Evolutionary conservation across 2,329 filamentous ascomycete species (phyloP), one percentile per base, ranked within the genome.

Genomic region (Ophiocordyceps australis): DNA sequence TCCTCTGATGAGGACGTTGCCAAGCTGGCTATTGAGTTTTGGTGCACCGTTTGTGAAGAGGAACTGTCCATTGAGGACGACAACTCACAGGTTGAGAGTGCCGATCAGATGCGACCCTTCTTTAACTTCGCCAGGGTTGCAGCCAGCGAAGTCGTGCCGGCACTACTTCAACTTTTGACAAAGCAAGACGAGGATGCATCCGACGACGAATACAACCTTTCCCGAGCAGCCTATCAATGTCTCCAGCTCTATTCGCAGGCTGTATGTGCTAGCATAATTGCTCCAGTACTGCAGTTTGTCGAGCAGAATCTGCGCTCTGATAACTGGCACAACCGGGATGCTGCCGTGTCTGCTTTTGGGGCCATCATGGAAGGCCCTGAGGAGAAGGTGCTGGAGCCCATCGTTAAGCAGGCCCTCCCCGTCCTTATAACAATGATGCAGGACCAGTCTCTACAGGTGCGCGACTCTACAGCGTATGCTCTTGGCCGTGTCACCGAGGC

Each of bases 21-120:
- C 34, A 98, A 98, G 65, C 66, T 98, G 29, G 89, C 89, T 20
- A 83, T 98, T 38, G 89, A 98, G 50, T 98, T 98, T 59, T 98
- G 89, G 89, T 95, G 86, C 62, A 94, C 89, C n/a, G 89, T 98
- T 25, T 98, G 89, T 52, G 89, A 98, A 51, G 89, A 98, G 56
- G 89, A 98, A 54, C 86, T 94, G 41, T 77, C 77, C 36, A 95
- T 98, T 42, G 89, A 98, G 47, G 89, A 98, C 45, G 89, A 98
- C 53, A 98, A 98, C 50, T 66, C 73, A 16, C 45, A 64, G 49
- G 55, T 65, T 31, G 81, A 92, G 42, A 81, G 71, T 43, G 71
- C 76, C 12, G 74, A 81, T 29, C 80, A 92, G 53, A 70, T 86
- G 55, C 74, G 89, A 30, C 80, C 82, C 10, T 92, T 89, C 56